Evolutionary conservation across 1,284 basidiomycete genomes (phyloP), one percentile per base, ranked within the genome.

Genomic region (Apiotrichum laibachii): DNA sequence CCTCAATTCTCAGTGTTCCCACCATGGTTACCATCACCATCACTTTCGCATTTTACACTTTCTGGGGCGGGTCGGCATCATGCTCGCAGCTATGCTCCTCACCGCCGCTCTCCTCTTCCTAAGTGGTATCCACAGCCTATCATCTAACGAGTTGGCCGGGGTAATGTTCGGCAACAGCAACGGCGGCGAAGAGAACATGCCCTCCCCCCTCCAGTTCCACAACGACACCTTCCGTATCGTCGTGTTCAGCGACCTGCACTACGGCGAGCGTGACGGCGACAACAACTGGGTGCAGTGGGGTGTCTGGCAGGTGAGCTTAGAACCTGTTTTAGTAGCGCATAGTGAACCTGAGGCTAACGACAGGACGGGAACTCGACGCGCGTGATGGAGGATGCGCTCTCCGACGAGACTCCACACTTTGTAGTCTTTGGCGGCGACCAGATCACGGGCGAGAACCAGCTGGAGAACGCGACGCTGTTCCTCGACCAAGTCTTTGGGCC

Each of bases 401-500:
- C 58, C 22, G 59, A 62, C 53, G 64, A 67, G 51, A 15, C 43
- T n/a, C 66, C 66, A 9, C 26, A 65, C 50, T 57, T 64, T 42
- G 60, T 61, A 37, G 62, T 67, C 31, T 67, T 60, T 54, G 56
- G 59, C 55, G 66, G 66, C 16, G 66, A 67, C 53, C 55, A 64
- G 55, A 62, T 66, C 33, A 66, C 66, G 11, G 64, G 65, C 40
- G 66, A 67, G 59, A 67, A 67, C 54, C 53, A 60, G 34, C 57
- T 67, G 37, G 57, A 50, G 50, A 67, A 67, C 57, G 57, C 56
- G 7, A 63, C 64, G 1, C 53, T 16, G 2, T 57, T 57, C 53
- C 61, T 64, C 18, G 64, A 67, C 53, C 42, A 61, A 40, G 43
- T 58, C 15, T 65, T 61, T 35, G 45, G 34, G n/a, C 60, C 66